These are phyloP conservation scores for Vaccinium darrowii DNA, from an alignment of 148 eudicot species.

Conservation along the genomic window DNA sequence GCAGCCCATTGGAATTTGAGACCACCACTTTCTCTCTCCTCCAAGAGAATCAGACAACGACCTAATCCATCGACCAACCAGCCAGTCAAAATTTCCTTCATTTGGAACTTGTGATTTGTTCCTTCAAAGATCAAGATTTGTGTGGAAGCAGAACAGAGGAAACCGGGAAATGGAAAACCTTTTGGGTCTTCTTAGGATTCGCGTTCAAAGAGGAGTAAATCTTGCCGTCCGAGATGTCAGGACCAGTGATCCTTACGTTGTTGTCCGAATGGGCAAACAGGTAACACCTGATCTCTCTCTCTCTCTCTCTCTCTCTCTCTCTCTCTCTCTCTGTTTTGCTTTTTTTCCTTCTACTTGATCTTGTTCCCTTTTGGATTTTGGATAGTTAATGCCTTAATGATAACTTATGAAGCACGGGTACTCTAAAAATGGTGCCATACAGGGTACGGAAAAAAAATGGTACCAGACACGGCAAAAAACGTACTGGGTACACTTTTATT, in stretches of 20 bases:
- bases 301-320: background rate
- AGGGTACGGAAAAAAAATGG: too few relatives aligned
- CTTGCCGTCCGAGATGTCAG: conserved; percentile 44
- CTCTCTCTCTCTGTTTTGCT: background rate
- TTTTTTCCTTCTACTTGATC: background rate
- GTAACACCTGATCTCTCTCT: conserved; percentile 4
- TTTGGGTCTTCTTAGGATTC: conserved; percentile 44
- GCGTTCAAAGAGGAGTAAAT: conserved; percentile 34
- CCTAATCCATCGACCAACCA: background rate
- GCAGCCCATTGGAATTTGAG: background rate
- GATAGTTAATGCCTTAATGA: background rate
- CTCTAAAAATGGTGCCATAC: too few relatives aligned
- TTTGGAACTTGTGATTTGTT: background rate
- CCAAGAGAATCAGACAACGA: background rate
- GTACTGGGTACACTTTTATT: background rate
- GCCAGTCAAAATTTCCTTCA: background rate
- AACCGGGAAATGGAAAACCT: conserved; percentile 28
- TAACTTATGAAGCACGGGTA: too few relatives aligned
- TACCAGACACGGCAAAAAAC: too few relatives aligned
- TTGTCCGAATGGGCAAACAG: conserved; percentile 46
- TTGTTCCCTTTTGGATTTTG: background rate
- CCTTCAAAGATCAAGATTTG: background rate
- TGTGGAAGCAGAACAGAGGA: background rate
- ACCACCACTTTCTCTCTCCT: background rate
- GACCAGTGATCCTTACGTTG: conserved; percentile 53